Evolutionary conservation across 1,284 basidiomycete genomes (phyloP).

Genomic region (Sparassis latifolia): DNA sequence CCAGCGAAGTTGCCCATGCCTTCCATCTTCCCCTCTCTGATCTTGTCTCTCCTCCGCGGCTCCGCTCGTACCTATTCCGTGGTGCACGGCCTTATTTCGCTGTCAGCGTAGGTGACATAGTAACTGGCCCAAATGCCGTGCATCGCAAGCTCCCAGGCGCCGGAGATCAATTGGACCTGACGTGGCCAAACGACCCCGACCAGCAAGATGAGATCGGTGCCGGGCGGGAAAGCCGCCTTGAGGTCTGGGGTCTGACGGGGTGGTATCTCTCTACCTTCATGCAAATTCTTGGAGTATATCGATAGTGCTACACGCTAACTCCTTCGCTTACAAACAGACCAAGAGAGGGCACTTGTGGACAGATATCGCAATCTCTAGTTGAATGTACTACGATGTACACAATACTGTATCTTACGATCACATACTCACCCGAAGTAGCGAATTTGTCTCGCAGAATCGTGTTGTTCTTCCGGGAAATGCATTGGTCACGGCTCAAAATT

Average conservation of each 20-base stretch:
- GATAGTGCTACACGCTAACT: not conserved
- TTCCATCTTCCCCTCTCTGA: conserved; percentile 65
- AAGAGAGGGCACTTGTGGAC: too few relatives aligned
- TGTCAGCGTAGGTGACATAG: conserved; percentile 62
- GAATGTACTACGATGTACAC: too few relatives aligned
- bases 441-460: too few relatives aligned
- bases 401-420: too few relatives aligned
- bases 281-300: conserved; percentile 41
- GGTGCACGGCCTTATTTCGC: conserved; percentile 52
- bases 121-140: conserved; percentile 19
- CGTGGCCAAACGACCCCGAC: conserved; percentile 18
- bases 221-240: conserved; percentile 39
- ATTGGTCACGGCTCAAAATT: too few relatives aligned
- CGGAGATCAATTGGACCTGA: conserved; percentile 5
- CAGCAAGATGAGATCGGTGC: conserved; percentile 37
- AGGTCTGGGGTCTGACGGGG: conserved; percentile 78
- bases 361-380: too few relatives aligned
- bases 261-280: conserved; percentile 69
- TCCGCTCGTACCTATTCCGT: conserved; percentile 51
- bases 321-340: too few relatives aligned
- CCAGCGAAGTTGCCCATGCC: conserved; percentile 56
- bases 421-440: too few relatives aligned
- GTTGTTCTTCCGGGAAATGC: too few relatives aligned
- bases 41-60: conserved; percentile 39
- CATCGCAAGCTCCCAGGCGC: conserved; percentile 5